Base-by-base conservation (phyloP, 106 monocot genomes). In the Posidonia australis region DNA sequence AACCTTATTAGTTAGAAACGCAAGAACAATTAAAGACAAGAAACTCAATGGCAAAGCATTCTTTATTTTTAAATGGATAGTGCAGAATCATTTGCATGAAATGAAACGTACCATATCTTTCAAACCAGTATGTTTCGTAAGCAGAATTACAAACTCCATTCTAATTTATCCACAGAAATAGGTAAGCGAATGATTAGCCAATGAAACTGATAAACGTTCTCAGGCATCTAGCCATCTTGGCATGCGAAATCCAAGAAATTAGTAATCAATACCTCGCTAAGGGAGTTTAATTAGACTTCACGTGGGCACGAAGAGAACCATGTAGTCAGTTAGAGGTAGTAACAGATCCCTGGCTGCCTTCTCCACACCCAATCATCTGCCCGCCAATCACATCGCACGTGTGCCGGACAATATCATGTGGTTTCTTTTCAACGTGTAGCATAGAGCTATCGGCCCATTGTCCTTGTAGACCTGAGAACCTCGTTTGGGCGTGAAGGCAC, bases 371-470 rank as follows among this genome's bases (percentile, higher is more conserved):
- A 58, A 29, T 16, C 58, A 58, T 58, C 29, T 31, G 12, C 30
- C 58, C 13, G 26, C 29, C 13, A 58, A 58, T 53, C 53, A n/a
- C 29, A 30, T 58, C 58, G 16, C 58, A 58, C 58, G 58, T 58
- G 58, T 58, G 58, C 58, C 5, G 26, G 58, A 58, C 27, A 17
- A 13, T 22, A 58, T 10, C 28, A 58, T 58, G 58, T 30, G 58
- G 24, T 52, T 58, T 58, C 58, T 58, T 58, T 29, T 30, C 25
- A 29, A 58, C 27, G 14, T 10, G 58, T 14, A 5, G 9, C 5
- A 13, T 27, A 53, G 58, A 13, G 27, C 29, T 58, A 58, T 3
- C 6, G 9, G 5, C 30, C 29, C 58, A 14, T 30, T 6, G 58
- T 28, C 58, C 9, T 26, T 16, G 58, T 58, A 58, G 31, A 27